Evolutionary conservation across 441 rosid species (phyloP), one percentile per base, ranked within the genome.

Genomic region (Syzygium malaccense): DNA sequence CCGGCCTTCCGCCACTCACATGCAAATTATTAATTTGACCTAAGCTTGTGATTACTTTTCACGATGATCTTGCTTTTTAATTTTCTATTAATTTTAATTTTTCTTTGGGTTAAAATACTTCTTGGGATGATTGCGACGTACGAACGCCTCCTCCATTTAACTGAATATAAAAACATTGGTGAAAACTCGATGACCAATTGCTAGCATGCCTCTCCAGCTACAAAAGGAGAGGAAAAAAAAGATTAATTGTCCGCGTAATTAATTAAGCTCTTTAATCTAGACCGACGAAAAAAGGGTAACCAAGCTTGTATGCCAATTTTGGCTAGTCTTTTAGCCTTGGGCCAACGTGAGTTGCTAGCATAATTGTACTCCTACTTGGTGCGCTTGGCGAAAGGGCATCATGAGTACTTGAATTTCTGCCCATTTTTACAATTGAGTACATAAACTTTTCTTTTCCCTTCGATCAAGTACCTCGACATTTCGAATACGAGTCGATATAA

Each of bases 401-500:
- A 2, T 12, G 2, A 12, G 28, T 6, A 23, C 9, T 41, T 41
- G 17, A 75, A 41, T 75, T 23, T 41, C 1, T 11, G 25, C 2
- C 14, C 48, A 0, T 71, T 71, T 37, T 68, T 7, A 37, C 14
- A 20, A 20, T 37, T 0, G 28, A 6, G n/a, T n/a, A 11, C 37
- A 9, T 2, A 6, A 12, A 9, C 41, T 4, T 23, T 19, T 20
- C 3, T 6, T 20, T 6, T 45, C 10, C 12, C 17, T 20, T 20
- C 14, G 2, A 20, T 20, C 5, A 3, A 11, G 51, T 20, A 11
- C 3, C 4, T 37, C 1, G 0, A 23, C 15, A 20, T 37, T 71
- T 71, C 5, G 1, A 23, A 20, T 11, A 5, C 0, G 7, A 1
- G 26, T 2, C 17, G 3, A 33, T 71, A 4, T 0, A 0, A 37